Base-by-base conservation (phyloP, 306 rosid species). In the Sechiopsis laciniata region DNA sequence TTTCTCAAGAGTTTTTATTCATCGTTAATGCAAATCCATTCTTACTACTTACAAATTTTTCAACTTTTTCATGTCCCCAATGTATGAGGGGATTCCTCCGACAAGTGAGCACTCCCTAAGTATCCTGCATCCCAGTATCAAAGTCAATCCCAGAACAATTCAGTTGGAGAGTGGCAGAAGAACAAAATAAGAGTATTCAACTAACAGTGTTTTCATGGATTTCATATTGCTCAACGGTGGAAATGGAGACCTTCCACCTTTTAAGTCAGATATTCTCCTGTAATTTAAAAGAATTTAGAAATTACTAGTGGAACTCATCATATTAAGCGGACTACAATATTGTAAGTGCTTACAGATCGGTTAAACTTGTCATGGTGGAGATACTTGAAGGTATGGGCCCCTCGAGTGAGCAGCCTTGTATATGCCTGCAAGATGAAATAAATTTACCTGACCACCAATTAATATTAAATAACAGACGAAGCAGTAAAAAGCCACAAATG, bases 181-280 rank as follows among this genome's bases (percentile, higher is more conserved):
- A 79, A 71, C 22, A 84, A 82, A 71, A 22, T 35, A 9, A 75
- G 60, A 55, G 46, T 10, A 79, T 83, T 78, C 76, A 85, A 82
- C 98, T 93, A 77, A 93, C 98, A 93, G 58, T 71, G 86, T 86
- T 84, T 70, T 93, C 84, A 93, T 62, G 70, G 85, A 86, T 73
- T 84, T 74, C 87, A 90, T 73, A 40, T 80, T 77, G 69, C 77
- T 85, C 79, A 93, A 78, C 70, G 82, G 81, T 0, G 97, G 98
- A 81, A 93, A 90, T 64, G 76, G 45, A 71, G 86, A 87, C 59
- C 79, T 63, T 78, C 72, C 64, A 40, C 88, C 90, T 87, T 63
- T 85, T 21, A 93, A 78, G 75, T 90, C 97, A 51, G 86, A 81
- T 87, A 93, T 88, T 87, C 98, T 90, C 98, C 98, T 93, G 74